Conservation (phyloP, 345 rosid genomes). For the Lepidium africanum region DNA sequence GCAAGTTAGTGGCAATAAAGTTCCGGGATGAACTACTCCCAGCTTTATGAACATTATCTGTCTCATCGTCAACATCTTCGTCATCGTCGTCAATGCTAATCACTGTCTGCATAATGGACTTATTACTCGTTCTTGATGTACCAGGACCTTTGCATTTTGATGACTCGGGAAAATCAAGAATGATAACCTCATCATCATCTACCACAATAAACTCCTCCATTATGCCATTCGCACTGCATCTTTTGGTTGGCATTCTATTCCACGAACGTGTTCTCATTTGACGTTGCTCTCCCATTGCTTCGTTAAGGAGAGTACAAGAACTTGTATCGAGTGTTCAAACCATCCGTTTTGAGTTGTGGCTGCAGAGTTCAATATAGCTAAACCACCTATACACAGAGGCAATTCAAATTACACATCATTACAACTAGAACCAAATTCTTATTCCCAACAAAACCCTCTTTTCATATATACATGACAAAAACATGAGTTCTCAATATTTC, state of each 20-base stretch:
- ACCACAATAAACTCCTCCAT: constrained; percentile 46
- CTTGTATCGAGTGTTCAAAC: not conserved
- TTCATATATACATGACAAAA: not conserved
- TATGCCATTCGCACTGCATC: constrained; percentile 31
- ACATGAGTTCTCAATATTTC: not conserved
- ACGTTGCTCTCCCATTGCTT: constrained; percentile 35
- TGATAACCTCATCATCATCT: constrained; percentile 60
- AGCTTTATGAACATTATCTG: constrained; percentile 1
- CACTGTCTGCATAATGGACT: constrained; percentile 30
- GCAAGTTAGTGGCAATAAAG: not conserved
- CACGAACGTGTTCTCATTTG: constrained; percentile 32
- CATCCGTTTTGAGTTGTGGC: not conserved
- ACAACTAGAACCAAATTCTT: not conserved
- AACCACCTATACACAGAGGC: constrained; percentile 2
- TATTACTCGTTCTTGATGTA: constrained; percentile 25
- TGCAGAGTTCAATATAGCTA: not conserved
- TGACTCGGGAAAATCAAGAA: constrained; percentile 59
- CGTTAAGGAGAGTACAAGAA: not conserved
- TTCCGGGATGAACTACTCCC: constrained; percentile 9
- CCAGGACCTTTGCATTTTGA: constrained; percentile 29
- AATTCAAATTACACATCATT: not conserved
- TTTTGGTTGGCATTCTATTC: constrained; percentile 28
- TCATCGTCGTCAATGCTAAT: constrained; percentile 67
- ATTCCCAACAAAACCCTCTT: not conserved
- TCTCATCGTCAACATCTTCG: constrained; percentile 12